Conservation (phyloP, 371 early-diverging fungal species). For the Mycotypha africana region DNA sequence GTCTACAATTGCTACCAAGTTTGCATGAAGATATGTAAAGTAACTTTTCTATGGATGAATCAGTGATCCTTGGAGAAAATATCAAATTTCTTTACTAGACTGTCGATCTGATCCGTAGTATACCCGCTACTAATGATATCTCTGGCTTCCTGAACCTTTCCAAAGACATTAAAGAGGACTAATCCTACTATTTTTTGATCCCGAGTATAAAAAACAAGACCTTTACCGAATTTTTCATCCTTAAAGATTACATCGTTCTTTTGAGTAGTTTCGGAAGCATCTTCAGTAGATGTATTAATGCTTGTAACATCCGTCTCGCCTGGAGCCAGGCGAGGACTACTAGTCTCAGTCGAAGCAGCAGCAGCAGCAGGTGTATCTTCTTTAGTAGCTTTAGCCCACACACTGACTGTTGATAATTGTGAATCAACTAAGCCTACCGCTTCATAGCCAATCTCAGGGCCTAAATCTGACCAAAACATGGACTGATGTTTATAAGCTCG, state of each 20-base stretch:
- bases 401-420: conserved; percentile 61
- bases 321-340: conserved; percentile 28
- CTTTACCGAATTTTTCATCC: conserved; percentile 57
- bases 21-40: too few relatives aligned
- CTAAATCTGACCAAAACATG: conserved; percentile 79
- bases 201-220: conserved; percentile 66
- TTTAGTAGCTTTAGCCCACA: conserved; percentile 66
- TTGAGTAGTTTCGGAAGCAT: conserved; percentile 27
- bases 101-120: conserved; percentile 42
- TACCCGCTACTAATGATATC: conserved; percentile 50
- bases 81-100: conserved; percentile 33
- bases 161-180: conserved; percentile 66
- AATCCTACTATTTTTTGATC: conserved; percentile 64
- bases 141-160: conserved; percentile 68
- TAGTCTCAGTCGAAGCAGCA: conserved; percentile 26
- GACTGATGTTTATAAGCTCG: conserved; percentile 70
- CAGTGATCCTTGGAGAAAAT: conserved; percentile 16
- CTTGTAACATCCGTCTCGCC: conserved; percentile 19
- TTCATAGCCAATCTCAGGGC: conserved; percentile 72
- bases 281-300: conserved; percentile 9
- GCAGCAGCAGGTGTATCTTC: conserved; percentile 44
- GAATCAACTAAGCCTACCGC: conserved; percentile 70
- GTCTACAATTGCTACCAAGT: too few relatives aligned
- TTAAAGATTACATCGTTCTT: conserved; percentile 13
- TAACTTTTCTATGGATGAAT: too few relatives aligned